phyloP scores from a whole-genome alignment of 192 early-diverging fungal species.

The Diversispora epigaea region DNA sequence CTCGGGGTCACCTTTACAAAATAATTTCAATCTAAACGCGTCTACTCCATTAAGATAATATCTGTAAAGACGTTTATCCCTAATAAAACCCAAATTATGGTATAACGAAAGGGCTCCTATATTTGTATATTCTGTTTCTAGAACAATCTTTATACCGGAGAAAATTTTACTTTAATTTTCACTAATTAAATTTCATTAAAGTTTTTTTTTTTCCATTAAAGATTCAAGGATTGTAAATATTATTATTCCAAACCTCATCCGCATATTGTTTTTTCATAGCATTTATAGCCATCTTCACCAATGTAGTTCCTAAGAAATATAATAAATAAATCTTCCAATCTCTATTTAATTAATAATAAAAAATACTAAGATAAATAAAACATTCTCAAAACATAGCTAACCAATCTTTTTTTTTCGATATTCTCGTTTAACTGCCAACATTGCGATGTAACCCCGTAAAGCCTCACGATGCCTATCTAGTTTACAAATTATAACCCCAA shows the following conservation, averaged over 20 bases:
- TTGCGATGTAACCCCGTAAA: constrained; percentile 93
- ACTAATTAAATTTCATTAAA: no score
- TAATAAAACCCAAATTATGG: constrained; percentile 86
- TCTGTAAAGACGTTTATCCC: constrained; percentile 84
- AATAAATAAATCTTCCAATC: background rate
- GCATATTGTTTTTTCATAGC: constrained; percentile 74
- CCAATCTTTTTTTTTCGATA: constrained; percentile 83
- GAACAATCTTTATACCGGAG: constrained; percentile 54
- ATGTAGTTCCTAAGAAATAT: constrained; percentile 46
- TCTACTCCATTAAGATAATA: constrained; percentile 96
- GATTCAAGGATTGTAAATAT: background rate
- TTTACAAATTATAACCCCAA: constrained; percentile 90
- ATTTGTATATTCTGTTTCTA: constrained; percentile 93
- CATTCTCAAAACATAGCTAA: background rate
- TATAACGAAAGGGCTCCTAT: constrained; percentile 81
- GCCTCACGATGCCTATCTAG: constrained; percentile 69
- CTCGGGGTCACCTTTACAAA: constrained; percentile 41
- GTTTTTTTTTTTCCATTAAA: background rate
- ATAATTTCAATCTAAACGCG: constrained; percentile 82
- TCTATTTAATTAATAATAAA: background rate
- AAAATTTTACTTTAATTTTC: background rate
- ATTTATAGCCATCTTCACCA: constrained; percentile 73
- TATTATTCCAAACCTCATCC: constrained; percentile 65
- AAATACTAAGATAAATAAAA: background rate
- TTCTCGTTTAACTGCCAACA: constrained; percentile 87